These are phyloP conservation scores for Alternaria longipes DNA, from an alignment of 2,329 filamentous ascomycete species.

Conservation along the genomic window DNA sequence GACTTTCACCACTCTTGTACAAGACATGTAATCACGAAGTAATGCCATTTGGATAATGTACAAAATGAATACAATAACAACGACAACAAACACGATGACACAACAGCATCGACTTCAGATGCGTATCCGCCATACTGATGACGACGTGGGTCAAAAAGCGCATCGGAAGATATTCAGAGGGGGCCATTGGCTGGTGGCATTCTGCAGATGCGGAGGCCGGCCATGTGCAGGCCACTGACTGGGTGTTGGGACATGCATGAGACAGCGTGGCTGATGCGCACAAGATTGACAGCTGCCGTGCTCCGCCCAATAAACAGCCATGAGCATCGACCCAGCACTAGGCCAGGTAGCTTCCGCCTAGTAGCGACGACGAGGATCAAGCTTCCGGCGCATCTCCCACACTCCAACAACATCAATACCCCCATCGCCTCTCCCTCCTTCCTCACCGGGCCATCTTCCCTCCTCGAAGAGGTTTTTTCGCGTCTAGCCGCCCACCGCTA, in stretches of 20 bases:
- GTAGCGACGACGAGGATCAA: constrained; percentile 27
- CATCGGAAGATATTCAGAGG: not conserved
- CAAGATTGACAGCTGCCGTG: constrained; percentile 35
- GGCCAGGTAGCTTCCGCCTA: constrained; percentile 23
- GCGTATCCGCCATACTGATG: constrained; percentile 2
- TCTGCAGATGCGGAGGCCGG: constrained; percentile 15
- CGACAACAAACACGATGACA: constrained; percentile 4
- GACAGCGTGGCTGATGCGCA: constrained; percentile 23
- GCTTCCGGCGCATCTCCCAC: constrained; percentile 25
- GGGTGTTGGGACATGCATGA: constrained; percentile 20
- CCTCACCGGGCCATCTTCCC: constrained; percentile 16
- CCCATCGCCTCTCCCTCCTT: constrained; percentile 8
- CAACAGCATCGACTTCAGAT: not conserved
- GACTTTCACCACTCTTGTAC: constrained; percentile 31
- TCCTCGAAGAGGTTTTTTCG: constrained; percentile 8
- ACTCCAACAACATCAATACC: constrained; percentile 19
- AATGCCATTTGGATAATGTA: constrained; percentile 10
- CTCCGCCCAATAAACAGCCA: constrained; percentile 23
- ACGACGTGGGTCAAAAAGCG: not conserved
- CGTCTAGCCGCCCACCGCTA: constrained; percentile 26
- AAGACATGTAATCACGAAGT: constrained; percentile 34
- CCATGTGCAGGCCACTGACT: constrained; percentile 26
- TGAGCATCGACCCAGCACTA: constrained; percentile 23
- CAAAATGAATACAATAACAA: not conserved
- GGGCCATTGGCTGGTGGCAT: not conserved